Conservation (phyloP, 2,329 filamentous ascomycete species). For the Hymenoscyphus fructigenus region DNA sequence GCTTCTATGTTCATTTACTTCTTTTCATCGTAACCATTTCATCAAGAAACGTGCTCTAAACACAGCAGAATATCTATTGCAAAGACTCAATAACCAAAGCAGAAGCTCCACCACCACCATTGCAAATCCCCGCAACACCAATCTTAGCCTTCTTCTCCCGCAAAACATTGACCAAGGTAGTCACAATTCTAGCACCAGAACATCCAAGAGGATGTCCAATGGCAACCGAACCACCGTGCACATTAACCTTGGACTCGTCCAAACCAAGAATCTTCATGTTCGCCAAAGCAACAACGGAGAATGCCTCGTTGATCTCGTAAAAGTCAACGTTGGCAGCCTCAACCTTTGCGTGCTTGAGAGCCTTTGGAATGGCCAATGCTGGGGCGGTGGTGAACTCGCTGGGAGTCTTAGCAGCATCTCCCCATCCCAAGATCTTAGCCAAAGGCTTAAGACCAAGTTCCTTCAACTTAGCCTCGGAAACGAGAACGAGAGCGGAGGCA, state of each 20-base stretch:
- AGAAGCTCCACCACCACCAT: constrained; percentile 93
- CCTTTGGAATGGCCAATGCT: constrained; percentile 93
- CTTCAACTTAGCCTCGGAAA: constrained; percentile 92
- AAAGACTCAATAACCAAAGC: constrained; percentile 80
- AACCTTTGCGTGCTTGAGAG: constrained; percentile 89
- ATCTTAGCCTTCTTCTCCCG: constrained; percentile 91
- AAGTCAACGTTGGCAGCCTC: constrained; percentile 77
- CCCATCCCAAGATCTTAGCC: constrained; percentile 97
- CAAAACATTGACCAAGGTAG: constrained; percentile 85
- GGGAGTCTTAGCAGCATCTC: constrained; percentile 85
- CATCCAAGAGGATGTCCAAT: constrained; percentile 93
- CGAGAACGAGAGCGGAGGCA: constrained; percentile 86
- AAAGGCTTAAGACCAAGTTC: constrained; percentile 87
- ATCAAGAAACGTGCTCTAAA: constrained; percentile 1
- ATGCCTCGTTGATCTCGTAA: constrained; percentile 99
- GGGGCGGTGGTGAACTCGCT: constrained; percentile 96
- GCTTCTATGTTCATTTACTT: background rate
- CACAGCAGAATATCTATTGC: constrained; percentile 25
- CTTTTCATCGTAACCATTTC: constrained; percentile 6
- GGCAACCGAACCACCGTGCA: constrained; percentile 92
- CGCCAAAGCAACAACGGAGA: constrained; percentile 92
- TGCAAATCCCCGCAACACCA: constrained; percentile 93
- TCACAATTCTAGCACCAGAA: constrained; percentile 89
- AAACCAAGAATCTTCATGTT: constrained; percentile 91
- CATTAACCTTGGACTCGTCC: constrained; percentile 82